A percentile compares a stretch with the other conserved stretches of the same genome.
phyloP scores from a whole-genome alignment of 495 filamentous ascomycete species.

The Bathelium albidoporum region DNA sequence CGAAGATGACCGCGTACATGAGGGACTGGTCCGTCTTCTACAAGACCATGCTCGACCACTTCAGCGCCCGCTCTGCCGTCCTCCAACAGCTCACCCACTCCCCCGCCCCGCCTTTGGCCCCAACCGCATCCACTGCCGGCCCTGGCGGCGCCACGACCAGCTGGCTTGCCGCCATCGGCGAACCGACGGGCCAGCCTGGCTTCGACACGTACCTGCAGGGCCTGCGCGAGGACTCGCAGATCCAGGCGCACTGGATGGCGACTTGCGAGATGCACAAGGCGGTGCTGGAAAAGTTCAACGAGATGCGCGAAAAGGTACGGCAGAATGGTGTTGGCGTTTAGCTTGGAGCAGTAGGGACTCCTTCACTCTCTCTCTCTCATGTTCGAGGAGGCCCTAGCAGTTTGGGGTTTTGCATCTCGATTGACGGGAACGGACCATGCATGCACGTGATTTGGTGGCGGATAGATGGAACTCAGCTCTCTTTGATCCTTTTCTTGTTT shows the following conservation, averaged over 20 bases:
- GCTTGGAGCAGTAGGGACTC: too few relatives aligned
- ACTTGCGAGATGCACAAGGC: conserved; percentile 54
- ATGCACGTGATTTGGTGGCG: too few relatives aligned
- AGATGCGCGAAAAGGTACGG: conserved; percentile 29
- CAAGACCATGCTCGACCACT: conserved; percentile 53
- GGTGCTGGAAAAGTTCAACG: conserved; percentile 48
- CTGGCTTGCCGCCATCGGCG: conserved; percentile 51
- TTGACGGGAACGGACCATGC: too few relatives aligned
- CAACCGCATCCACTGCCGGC: conserved; percentile 7
- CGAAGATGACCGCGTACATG: conserved; percentile 57
- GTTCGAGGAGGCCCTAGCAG: too few relatives aligned
- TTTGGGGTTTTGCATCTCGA: too few relatives aligned
- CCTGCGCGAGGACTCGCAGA: conserved; percentile 52
- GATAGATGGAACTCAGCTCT: too few relatives aligned
- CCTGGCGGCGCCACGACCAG: conserved; percentile 10
- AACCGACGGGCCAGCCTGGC: conserved; percentile 35
- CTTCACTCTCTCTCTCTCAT: too few relatives aligned
- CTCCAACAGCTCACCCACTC: conserved; percentile 30
- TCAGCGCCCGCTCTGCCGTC: conserved; percentile 49
- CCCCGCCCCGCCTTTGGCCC: conserved; percentile 17
- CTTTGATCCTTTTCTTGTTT: too few relatives aligned
- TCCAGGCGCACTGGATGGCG: conserved; percentile 54
- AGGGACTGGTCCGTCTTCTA: conserved; percentile 58
- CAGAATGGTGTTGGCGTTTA: neutral
- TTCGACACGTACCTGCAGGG: conserved; percentile 49